These are phyloP conservation scores for Malbranchea zuffiana DNA, from an alignment of 2,329 filamentous ascomycete genomes.

Conservation along the genomic window DNA sequence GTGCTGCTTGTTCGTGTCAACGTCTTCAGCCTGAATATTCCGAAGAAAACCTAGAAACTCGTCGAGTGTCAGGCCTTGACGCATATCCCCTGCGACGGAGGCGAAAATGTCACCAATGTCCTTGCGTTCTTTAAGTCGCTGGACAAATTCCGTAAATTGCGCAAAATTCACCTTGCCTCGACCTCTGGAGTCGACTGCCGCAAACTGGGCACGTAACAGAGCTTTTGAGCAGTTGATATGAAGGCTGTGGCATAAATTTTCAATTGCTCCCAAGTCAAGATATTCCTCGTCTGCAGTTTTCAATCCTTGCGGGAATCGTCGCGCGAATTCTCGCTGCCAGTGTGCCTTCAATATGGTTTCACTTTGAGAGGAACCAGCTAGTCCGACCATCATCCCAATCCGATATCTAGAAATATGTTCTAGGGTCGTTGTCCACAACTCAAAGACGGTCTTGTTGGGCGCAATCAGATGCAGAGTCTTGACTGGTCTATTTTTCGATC, in stretches of 20 bases:
- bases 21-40: conserved; percentile 62
- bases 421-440: conserved; percentile 73
- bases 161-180: conserved; percentile 60
- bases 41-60: conserved; percentile 70
- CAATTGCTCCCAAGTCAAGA: conserved; percentile 67
- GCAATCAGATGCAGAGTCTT: conserved; percentile 86
- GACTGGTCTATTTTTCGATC: conserved; percentile 55
- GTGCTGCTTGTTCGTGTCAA: conserved; percentile 51
- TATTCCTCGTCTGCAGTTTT: conserved; percentile 50
- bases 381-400: conserved; percentile 77
- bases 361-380: conserved; percentile 64
- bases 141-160: conserved; percentile 76
- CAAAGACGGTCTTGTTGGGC: conserved; percentile 57
- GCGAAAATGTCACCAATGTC: conserved; percentile 69
- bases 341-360: conserved; percentile 71
- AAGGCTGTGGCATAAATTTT: conserved; percentile 73
- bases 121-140: conserved; percentile 68
- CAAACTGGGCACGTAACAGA: conserved; percentile 63
- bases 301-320: conserved; percentile 43
- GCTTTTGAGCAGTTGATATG: conserved; percentile 81
- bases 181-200: conserved; percentile 54
- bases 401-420: conserved; percentile 76
- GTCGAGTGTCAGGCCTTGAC: conserved; percentile 54
- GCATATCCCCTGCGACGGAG: conserved; percentile 46
- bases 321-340: conserved; percentile 76